Evolutionary conservation across 192 early-diverging fungal genomes (phyloP).

Genomic region (Funneliformis geosporum): DNA sequence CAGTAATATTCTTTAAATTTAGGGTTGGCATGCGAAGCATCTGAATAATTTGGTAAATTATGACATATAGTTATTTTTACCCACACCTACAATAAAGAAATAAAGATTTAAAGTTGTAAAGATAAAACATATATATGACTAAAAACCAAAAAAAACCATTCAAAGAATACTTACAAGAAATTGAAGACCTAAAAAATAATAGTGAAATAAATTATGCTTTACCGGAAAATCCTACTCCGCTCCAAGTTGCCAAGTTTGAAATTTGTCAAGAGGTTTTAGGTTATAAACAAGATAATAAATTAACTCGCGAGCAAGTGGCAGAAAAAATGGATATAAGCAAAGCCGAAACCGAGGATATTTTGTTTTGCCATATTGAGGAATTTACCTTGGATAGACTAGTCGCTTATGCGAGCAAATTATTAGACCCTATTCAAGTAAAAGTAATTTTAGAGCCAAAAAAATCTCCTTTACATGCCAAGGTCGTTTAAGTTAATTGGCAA

Average conservation of each 20-base stretch:
- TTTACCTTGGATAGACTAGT: slow-evolving; percentile 20
- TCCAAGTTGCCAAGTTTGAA: not conserved
- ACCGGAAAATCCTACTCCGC: slow-evolving; percentile 5
- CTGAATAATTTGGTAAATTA: no score
- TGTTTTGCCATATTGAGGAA: slow-evolving; percentile 2
- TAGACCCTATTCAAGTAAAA: not conserved
- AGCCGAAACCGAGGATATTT: slow-evolving; percentile 11
- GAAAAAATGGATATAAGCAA: not conserved
- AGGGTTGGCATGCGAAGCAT: slow-evolving; percentile 1
- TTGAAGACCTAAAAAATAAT: no score
- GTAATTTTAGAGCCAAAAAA: no score
- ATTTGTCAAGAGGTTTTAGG: slow-evolving; percentile 10
- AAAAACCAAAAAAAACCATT: no score
- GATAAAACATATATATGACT: no score
- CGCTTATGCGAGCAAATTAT: not conserved
- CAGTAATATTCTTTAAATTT: not conserved
- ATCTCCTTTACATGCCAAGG: no score
- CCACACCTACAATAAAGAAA: no score
- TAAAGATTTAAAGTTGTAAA: no score
- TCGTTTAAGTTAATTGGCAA: no score
- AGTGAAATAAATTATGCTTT: no score
- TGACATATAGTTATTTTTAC: no score
- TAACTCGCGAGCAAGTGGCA: not conserved
- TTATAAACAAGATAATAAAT: not conserved
- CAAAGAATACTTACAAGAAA: no score